Percentiles rank a stretch among this genome's conserved stretches.
These are phyloP conservation scores for Wickerhamomyces sp. DNA, from an alignment of 1,139 yeast species.

Conservation along the genomic window DNA sequence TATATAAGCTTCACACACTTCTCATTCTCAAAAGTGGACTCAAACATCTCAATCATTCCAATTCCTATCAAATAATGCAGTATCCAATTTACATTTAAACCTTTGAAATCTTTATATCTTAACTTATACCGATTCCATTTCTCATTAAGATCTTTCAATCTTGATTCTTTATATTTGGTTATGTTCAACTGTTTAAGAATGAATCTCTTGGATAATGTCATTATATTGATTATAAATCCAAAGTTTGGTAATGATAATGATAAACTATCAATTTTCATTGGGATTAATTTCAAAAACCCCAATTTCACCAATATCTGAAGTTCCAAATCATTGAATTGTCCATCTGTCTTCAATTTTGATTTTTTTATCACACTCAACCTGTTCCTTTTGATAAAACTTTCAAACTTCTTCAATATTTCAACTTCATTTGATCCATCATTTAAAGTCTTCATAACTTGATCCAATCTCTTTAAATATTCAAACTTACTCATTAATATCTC, in stretches of 20 bases:
- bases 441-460: background rate
- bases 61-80: slow-evolving; percentile 62
- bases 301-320: slow-evolving; percentile 36
- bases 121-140: slow-evolving; percentile 46
- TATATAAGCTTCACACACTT: slow-evolving; percentile 61
- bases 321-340: slow-evolving; percentile 16
- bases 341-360: background rate
- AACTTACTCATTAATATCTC: background rate
- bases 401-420: background rate
- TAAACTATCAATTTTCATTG: slow-evolving; percentile 40
- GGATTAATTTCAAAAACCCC: slow-evolving; percentile 53
- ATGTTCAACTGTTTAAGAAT: slow-evolving; percentile 42
- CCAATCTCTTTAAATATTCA: background rate
- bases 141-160: slow-evolving; percentile 44
- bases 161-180: slow-evolving; percentile 45
- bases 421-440: background rate
- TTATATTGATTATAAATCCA: slow-evolving; percentile 51
- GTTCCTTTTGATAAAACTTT: background rate
- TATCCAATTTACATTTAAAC: slow-evolving; percentile 57
- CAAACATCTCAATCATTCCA: slow-evolving; percentile 63
- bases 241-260: slow-evolving; percentile 50
- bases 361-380: background rate
- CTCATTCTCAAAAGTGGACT: slow-evolving; percentile 54
- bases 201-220: slow-evolving; percentile 44
- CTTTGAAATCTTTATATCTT: slow-evolving; percentile 54